Evolutionary conservation across 345 rosid species (phyloP).

Genomic region (Heritiera littoralis): DNA sequence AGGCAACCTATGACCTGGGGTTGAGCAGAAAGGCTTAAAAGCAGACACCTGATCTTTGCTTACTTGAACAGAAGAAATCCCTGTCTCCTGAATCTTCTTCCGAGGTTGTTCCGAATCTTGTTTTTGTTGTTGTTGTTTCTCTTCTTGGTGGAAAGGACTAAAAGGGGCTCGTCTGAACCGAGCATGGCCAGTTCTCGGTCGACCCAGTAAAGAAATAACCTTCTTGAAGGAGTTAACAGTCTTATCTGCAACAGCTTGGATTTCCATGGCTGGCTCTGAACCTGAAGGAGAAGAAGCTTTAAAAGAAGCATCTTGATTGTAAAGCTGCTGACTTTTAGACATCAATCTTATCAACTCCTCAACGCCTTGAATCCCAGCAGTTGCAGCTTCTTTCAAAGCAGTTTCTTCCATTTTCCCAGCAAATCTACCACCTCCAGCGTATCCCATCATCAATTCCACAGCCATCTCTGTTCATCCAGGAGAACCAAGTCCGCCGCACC

Average conservation of each 20-base stretch:
- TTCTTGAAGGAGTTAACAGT: constrained; percentile 77
- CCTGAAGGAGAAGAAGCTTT: background rate
- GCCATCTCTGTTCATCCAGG: constrained; percentile 49
- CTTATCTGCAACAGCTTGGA: constrained; percentile 63
- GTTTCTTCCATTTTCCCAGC: constrained; percentile 48
- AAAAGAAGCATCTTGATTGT: constrained; percentile 18
- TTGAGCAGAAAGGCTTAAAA: constrained; percentile 68
- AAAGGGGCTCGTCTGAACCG: constrained; percentile 70
- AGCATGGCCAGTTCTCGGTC: constrained; percentile 84
- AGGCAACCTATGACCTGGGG: constrained; percentile 67
- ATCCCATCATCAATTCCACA: constrained; percentile 65
- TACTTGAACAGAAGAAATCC: constrained; percentile 23
- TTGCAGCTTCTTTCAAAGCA: constrained; percentile 67
- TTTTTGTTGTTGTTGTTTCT: constrained; percentile 20
- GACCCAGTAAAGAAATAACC: constrained; percentile 69
- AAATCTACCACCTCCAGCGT: constrained; percentile 36
- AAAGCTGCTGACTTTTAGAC: constrained; percentile 37
- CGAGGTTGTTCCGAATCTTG: constrained; percentile 1
- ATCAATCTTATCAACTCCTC: constrained; percentile 66
- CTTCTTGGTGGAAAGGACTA: constrained; percentile 14
- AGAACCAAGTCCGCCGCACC: background rate
- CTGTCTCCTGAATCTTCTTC: constrained; percentile 27
- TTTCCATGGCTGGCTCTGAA: constrained; percentile 37
- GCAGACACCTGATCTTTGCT: constrained; percentile 52
- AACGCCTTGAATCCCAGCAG: constrained; percentile 80